Conservation (phyloP, 2,329 filamentous ascomycete genomes). For the Emmonsia crescens region DNA sequence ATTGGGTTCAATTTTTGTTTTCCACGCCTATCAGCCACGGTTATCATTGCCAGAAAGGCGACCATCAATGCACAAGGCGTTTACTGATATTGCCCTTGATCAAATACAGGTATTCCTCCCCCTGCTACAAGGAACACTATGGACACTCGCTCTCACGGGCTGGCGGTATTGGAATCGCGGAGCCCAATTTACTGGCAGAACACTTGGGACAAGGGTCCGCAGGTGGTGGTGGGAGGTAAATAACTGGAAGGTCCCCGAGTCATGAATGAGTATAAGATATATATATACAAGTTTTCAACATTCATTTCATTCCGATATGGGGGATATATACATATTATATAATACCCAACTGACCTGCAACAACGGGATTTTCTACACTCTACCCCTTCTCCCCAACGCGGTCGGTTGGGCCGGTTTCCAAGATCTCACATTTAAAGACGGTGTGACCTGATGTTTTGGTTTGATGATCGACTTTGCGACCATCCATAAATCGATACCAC, state of each 20-base stretch:
- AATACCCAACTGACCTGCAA: background rate
- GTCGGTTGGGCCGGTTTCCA: background rate
- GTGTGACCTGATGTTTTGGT: background rate
- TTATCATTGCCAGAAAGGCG: background rate
- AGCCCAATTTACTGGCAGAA: constrained; percentile 64
- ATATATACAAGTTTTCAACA: background rate
- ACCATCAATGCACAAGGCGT: background rate
- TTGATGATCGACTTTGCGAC: background rate
- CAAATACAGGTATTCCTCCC: constrained; percentile 63
- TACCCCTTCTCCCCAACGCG: background rate
- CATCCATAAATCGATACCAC: too few species aligned
- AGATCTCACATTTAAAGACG: background rate
- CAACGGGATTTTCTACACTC: background rate
- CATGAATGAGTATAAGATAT: constrained; percentile 2
- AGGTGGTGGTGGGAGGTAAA: constrained; percentile 96
- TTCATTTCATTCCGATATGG: background rate
- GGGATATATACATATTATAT: background rate
- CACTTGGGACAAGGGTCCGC: constrained; percentile 63
- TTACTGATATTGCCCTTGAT: background rate
- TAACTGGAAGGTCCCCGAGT: constrained; percentile 63
- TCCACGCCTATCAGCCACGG: background rate
- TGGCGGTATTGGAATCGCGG: constrained; percentile 85
- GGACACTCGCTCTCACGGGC: constrained; percentile 71
- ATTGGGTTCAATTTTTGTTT: background rate
- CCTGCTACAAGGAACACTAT: constrained; percentile 76